phyloP scores from a whole-genome alignment of 2,329 filamentous ascomycete genomes.

The Calonectria pseudoreteaudii region DNA sequence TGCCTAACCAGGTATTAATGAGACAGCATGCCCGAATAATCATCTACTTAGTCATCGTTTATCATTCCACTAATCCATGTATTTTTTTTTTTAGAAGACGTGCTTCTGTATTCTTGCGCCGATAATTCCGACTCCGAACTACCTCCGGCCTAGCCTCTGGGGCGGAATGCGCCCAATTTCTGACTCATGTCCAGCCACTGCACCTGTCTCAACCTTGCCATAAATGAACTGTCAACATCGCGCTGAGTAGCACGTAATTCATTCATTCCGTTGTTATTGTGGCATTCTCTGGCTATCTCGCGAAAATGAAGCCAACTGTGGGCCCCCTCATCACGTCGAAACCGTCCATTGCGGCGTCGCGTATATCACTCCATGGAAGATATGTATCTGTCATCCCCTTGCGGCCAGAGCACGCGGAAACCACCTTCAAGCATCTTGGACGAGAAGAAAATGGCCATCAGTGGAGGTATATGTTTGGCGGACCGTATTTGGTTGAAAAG shows the following conservation, averaged over 20 bases:
- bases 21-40: background rate
- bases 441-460: constrained; percentile 44
- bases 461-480: constrained; percentile 51
- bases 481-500: constrained; percentile 33
- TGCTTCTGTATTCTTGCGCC: background rate
- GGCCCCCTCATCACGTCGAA: constrained; percentile 34
- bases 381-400: constrained; percentile 48
- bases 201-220: background rate
- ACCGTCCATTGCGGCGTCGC: constrained; percentile 31
- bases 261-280: background rate
- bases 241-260: background rate
- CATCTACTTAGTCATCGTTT: background rate
- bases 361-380: constrained; percentile 41
- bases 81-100: background rate
- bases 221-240: background rate
- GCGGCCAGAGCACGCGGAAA: constrained; percentile 38
- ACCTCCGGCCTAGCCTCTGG: background rate
- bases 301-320: constrained; percentile 26
- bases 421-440: constrained; percentile 48
- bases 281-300: background rate
- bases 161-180: background rate
- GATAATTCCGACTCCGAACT: background rate
- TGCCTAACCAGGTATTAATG: background rate
- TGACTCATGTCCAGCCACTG: background rate
- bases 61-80: background rate